Evolutionary conservation across 1,284 basidiomycete species (phyloP).

Genomic region (Ustilago lituana): DNA sequence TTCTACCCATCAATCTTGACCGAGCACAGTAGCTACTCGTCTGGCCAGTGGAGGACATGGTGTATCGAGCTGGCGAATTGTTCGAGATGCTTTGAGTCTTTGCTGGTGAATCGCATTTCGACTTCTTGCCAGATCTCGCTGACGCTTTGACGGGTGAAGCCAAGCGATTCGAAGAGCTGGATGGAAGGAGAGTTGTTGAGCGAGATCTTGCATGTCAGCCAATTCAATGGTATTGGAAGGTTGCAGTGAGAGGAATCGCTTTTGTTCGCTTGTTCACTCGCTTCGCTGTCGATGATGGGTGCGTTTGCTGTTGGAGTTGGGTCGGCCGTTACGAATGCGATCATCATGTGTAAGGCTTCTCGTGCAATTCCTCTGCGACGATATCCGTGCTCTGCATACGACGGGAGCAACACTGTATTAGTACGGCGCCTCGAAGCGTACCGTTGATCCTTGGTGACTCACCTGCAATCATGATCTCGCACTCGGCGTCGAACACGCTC

Average conservation of each 20-base stretch:
- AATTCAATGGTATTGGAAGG: slow-evolving; percentile 34
- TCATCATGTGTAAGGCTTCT: slow-evolving; percentile 65
- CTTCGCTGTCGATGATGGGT: background rate
- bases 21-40: slow-evolving; percentile 4
- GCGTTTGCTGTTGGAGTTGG: slow-evolving; percentile 11
- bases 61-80: slow-evolving; percentile 4
- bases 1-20: background rate
- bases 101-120: slow-evolving; percentile 62
- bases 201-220: slow-evolving; percentile 54
- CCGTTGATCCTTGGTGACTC: slow-evolving; percentile 37
- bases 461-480: slow-evolving; percentile 86
- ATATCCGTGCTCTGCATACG: slow-evolving; percentile 71
- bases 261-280: no score
- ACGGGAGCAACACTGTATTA: no score
- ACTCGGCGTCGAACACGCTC: slow-evolving; percentile 72
- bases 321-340: slow-evolving; percentile 68
- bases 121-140: slow-evolving; percentile 58
- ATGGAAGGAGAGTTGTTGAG: slow-evolving; percentile 46
- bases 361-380: slow-evolving; percentile 73
- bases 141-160: slow-evolving; percentile 45
- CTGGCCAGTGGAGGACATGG: slow-evolving; percentile 14
- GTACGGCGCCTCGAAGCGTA: no score
- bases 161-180: slow-evolving; percentile 50
- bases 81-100: background rate
- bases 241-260: slow-evolving; percentile 8